Evolutionary conservation across 23 red algal species (phyloP).

Genomic region (Cyanidioschyzon merolae): DNA sequence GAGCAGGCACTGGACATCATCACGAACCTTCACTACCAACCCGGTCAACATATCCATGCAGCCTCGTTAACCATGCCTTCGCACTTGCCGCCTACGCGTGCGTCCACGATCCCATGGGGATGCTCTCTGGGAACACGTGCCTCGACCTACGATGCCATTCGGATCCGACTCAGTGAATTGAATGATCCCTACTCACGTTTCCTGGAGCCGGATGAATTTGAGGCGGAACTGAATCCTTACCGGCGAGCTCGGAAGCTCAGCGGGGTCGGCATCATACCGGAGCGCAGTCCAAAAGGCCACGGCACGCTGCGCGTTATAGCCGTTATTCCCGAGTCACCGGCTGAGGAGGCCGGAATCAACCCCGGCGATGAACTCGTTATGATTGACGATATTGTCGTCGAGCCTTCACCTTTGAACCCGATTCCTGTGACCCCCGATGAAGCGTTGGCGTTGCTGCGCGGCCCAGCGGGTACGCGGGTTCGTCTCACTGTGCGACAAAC

Average conservation of each 20-base stretch:
- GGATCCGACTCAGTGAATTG: not conserved
- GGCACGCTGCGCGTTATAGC: conserved; percentile 8
- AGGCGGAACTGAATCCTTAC: not conserved
- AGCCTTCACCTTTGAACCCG: not conserved
- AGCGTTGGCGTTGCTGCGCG: conserved; percentile 26
- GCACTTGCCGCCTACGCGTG: not conserved
- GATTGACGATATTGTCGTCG: conserved; percentile 14
- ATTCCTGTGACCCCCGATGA: conserved; percentile 25
- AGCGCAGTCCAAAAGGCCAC: not conserved
- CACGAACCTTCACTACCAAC: not conserved
- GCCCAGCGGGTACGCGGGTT: conserved; percentile 19
- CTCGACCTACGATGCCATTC: conserved; percentile 10
- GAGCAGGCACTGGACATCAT: conserved; percentile 5
- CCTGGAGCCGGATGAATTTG: not conserved
- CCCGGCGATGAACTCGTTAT: conserved; percentile 15
- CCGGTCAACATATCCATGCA: not conserved
- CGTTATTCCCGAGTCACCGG: conserved; percentile 26
- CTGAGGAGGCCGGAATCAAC: conserved; percentile 21
- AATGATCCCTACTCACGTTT: conserved; percentile 2
- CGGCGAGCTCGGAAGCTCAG: not conserved
- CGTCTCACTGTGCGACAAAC: conserved; percentile 7
- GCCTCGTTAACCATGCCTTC: not conserved
- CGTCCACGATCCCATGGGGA: not conserved
- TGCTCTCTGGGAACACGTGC: conserved; percentile 1
- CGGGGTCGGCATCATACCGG: conserved; percentile 1